Percentiles rank a stretch among this genome's conserved stretches.
phyloP scores from a whole-genome alignment of 2,329 filamentous ascomycete genomes.

The Mariannaea elegans region DNA sequence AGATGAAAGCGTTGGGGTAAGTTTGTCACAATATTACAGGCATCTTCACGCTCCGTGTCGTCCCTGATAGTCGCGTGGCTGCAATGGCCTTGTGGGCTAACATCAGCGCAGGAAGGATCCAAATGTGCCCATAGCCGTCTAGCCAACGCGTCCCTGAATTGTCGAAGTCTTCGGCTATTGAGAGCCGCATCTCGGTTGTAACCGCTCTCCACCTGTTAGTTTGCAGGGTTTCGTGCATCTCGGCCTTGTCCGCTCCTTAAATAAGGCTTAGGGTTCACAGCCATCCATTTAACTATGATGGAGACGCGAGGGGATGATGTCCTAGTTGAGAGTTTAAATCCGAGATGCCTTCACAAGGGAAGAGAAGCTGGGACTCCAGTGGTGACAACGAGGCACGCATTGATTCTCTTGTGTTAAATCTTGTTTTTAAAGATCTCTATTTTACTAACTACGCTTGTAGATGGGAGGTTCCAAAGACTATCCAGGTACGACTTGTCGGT shows the following conservation, averaged over 20 bases:
- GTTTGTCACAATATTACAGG: neutral
- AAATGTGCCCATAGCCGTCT: conserved; percentile 13
- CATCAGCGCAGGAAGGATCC: conserved; percentile 24
- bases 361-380: conserved; percentile 22
- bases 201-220: conserved; percentile 3
- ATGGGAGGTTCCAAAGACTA: conserved; percentile 15
- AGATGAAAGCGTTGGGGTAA: neutral
- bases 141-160: conserved; percentile 6
- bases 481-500: neutral
- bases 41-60: neutral
- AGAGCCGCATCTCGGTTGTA: conserved; percentile 10
- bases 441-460: conserved; percentile 2
- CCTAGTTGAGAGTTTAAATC: neutral
- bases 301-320: neutral
- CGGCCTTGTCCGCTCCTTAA: conserved; percentile 12
- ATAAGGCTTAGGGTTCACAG: conserved; percentile 12
- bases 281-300: neutral
- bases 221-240: conserved; percentile 7
- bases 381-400: conserved; percentile 15
- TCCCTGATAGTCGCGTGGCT: neutral
- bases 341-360: conserved; percentile 19
- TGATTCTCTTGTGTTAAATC: neutral
- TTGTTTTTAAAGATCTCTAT: neutral
- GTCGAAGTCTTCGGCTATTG: neutral
- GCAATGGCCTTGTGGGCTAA: conserved; percentile 12